Evolutionary conservation across 2,329 filamentous ascomycete genomes (phyloP), one percentile per base, ranked within the genome.

Genomic region (Blumeria graminis): DNA sequence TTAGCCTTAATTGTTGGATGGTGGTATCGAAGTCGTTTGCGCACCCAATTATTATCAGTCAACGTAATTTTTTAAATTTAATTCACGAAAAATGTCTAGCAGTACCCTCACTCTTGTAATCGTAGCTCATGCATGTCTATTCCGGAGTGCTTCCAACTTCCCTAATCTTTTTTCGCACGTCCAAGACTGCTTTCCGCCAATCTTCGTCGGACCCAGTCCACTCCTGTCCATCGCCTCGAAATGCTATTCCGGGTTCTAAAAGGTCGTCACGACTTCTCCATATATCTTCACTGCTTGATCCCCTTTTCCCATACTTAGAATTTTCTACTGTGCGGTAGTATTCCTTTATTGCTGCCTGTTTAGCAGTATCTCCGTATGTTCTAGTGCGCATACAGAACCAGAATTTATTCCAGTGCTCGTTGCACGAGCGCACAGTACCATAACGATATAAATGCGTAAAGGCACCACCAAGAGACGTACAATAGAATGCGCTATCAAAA

Each of bases 381-480:
- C 83, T 81, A 39, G 81, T 81, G 61, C 86, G 81, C 89, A 96
- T 95, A 74, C 92, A 98, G 71, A 95, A 90, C 85, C 89, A 94
- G 70, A 94, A 96, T 69, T 94, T 86, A 59, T 82, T 77, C 88
- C 90, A 95, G 60, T 88, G 81, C 62, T 93, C 84, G 59, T 74
- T 78, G 74, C 92, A 98, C 3, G 77, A 75, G 48, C 82, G 78
- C 64, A 94, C 72, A 45, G 74, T 71, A 59, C 92, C 92, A 66
- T 87, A 82, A 41, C 92, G 84, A 74, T 96, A 98, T 39, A 96
- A 77, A 64, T 87, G 81, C 64, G 85, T 88, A 74, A 89, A 94
- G 68, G 96, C 89, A 0, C 90, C 88, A 56, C 87, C 89, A 8
- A 94, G 74, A 0, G 84, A 87, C 67, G 92, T 86, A 76, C 92